These are phyloP conservation scores for Backusella tarrabulga DNA, from an alignment of 192 early-diverging fungal genomes.

Conservation along the genomic window DNA sequence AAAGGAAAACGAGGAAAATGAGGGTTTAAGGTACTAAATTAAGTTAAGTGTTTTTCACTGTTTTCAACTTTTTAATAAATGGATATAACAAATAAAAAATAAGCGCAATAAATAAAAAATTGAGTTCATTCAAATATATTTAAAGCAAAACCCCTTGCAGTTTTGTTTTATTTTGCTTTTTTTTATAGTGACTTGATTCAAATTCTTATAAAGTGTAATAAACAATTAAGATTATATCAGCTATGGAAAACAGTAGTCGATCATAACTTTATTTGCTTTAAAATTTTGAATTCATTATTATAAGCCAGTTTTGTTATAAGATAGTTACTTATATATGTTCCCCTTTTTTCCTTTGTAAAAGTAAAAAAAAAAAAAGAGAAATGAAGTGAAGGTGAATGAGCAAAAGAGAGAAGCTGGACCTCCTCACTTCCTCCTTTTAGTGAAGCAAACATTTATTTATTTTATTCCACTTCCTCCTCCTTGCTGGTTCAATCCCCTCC, in stretches of 20 bases:
- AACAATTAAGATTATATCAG: neutral
- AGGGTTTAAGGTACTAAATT: too few species aligned
- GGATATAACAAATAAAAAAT: too few species aligned
- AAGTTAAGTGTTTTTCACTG: too few species aligned
- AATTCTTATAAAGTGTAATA: too few species aligned
- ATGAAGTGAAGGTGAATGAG: neutral
- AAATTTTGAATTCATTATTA: neutral
- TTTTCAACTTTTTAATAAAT: too few species aligned
- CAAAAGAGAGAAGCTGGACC: neutral
- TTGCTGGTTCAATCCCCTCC: neutral
- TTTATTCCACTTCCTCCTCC: neutral
- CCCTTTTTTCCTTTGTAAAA: neutral
- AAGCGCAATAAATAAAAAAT: too few species aligned
- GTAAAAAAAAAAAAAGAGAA: neutral
- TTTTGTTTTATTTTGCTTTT: too few species aligned
- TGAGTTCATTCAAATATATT: too few species aligned
- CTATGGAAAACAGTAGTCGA: neutral
- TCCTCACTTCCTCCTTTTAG: constrained; percentile 1
- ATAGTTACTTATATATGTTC: neutral
- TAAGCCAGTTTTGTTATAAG: neutral
- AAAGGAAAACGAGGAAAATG: too few species aligned
- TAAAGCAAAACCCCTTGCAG: too few species aligned
- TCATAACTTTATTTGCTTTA: neutral
- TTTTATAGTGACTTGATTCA: too few species aligned
- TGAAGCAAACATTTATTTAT: neutral